Conservation (phyloP, 1,284 basidiomycete species). For the Moesziomyces aphidis region DNA sequence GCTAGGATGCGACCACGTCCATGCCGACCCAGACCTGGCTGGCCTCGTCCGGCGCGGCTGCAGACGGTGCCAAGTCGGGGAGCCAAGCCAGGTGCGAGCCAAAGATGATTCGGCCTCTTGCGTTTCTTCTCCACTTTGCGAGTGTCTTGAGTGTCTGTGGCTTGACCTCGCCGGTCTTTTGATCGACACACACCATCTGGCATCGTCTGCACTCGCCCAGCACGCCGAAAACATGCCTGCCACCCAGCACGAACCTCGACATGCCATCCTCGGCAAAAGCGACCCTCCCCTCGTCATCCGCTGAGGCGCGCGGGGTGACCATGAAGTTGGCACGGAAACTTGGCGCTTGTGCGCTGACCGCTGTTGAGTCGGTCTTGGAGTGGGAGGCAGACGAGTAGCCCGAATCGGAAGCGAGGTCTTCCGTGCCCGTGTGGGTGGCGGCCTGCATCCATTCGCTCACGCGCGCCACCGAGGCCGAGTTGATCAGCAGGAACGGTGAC, state of each 20-base stretch:
- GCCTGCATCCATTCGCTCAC: constrained; percentile 40
- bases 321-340: constrained; percentile 56
- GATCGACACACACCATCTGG: constrained; percentile 55
- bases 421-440: constrained; percentile 1
- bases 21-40: constrained; percentile 39
- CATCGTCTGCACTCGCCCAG: constrained; percentile 48
- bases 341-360: constrained; percentile 13
- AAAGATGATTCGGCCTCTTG: constrained; percentile 40
- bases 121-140: constrained; percentile 35
- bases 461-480: constrained; percentile 28
- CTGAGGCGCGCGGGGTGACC: constrained; percentile 12
- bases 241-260: constrained; percentile 27
- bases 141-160: constrained; percentile 44
- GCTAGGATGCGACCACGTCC: constrained; percentile 14
- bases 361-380: background rate
- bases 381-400: constrained; percentile 35
- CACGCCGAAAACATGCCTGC: constrained; percentile 38
- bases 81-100: constrained; percentile 41
- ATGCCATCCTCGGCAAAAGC: constrained; percentile 35
- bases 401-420: constrained; percentile 37
- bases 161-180: constrained; percentile 34
- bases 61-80: constrained; percentile 7
- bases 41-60: background rate
- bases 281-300: background rate
- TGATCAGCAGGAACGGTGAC: constrained; percentile 55